phyloP scores from a whole-genome alignment of 129 eudicot species.

The Helianthus tuberosus region DNA sequence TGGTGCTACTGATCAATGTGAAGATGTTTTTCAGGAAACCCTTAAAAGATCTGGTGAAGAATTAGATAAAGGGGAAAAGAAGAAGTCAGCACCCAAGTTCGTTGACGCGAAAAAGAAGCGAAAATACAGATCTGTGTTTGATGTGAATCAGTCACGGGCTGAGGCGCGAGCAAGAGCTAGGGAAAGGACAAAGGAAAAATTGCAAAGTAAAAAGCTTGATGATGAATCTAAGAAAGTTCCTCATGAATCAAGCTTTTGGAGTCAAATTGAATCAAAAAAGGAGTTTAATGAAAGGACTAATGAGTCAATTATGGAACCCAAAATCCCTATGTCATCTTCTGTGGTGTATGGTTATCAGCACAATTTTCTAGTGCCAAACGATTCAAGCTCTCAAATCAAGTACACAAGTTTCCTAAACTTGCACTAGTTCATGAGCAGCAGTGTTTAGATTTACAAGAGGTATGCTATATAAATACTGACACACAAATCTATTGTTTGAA shows the following conservation, averaged over 20 bases:
- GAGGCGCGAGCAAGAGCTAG: conserved; percentile 23
- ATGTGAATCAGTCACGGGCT: conserved; percentile 9
- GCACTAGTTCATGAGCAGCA: conserved; percentile 1
- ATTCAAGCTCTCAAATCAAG: conserved; percentile 5
- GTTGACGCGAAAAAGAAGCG: conserved; percentile 8
- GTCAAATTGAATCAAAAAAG: conserved; percentile 4
- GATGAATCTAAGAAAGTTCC: background rate
- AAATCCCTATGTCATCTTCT: background rate
- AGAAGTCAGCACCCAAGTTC: background rate
- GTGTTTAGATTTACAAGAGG: conserved; percentile 9
- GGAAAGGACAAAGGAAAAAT: conserved; percentile 14
- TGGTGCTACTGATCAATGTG: background rate
- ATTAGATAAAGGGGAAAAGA: background rate
- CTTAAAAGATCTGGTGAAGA: background rate
- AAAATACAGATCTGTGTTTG: conserved; percentile 3
- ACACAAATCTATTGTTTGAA: conserved; percentile 1
- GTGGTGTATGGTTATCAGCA: conserved; percentile 11
- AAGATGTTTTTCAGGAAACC: background rate
- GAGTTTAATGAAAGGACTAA: background rate
- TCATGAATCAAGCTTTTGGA: background rate
- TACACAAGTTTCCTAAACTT: conserved; percentile 5
- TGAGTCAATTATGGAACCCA: background rate
- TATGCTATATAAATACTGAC: background rate
- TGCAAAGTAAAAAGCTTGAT: conserved; percentile 3
- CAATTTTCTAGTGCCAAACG: background rate